Percentiles rank a stretch among this genome's conserved stretches.
Conservation (phyloP, 2,329 filamentous ascomycete genomes). For the Paraphaeosphaeria minitans region DNA sequence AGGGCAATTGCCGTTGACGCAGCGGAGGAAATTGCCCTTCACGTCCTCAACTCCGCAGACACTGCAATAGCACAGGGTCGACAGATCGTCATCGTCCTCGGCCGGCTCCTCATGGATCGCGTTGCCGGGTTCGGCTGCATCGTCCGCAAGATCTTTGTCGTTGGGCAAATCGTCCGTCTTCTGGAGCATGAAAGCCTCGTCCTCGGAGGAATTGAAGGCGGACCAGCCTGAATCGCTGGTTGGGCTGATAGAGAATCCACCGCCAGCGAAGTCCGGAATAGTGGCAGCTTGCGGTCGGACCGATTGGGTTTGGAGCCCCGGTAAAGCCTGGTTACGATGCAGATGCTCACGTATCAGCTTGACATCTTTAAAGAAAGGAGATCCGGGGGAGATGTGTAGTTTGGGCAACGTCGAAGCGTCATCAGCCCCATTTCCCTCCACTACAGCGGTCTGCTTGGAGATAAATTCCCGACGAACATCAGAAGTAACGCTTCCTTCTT, state of each 20-base stretch:
- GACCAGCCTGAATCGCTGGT: not conserved
- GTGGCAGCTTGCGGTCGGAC: not conserved
- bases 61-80: not conserved
- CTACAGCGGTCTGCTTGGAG: too few species aligned
- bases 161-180: not conserved
- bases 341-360: not conserved
- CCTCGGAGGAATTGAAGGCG: not conserved
- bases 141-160: not conserved
- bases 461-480: not conserved
- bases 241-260: not conserved
- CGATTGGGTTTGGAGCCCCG: not conserved
- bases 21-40: not conserved
- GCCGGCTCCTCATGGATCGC: not conserved
- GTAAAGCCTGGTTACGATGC: not conserved
- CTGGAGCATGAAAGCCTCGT: not conserved
- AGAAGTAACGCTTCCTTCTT: too few species aligned
- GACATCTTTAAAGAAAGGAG: not conserved
- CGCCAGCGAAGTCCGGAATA: not conserved
- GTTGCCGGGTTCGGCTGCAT: not conserved
- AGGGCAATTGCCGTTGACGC: not conserved
- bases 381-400: not conserved
- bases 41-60: not conserved
- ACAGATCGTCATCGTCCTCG: not conserved
- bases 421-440: not conserved
- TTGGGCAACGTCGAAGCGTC: not conserved